Evolutionary conservation across 305 asterid species (phyloP), one percentile per base, ranked within the genome.

Genomic region (Withania somnifera): DNA sequence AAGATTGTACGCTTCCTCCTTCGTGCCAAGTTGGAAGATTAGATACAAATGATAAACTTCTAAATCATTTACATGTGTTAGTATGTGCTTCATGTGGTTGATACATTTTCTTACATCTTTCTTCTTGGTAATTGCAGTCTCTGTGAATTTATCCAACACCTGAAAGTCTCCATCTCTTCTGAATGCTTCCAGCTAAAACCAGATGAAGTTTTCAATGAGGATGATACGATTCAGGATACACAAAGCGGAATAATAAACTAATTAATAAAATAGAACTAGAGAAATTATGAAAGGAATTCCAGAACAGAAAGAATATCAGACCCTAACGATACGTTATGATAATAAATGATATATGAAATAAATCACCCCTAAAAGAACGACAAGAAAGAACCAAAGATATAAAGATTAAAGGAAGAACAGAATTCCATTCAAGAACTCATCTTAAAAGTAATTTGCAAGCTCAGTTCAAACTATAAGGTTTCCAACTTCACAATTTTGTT

Each of bases 181-280:
- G 85, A 91, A 92, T 85, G 89, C 92, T 85, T 93, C 99, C 67
- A 95, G 88, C 98, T 95, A 95, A 84, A 75, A 75, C 88, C 89
- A 83, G 76, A 77, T 9, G 61, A 82, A 47, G 45, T 60, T 85
- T 42, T 68, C 57, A 69, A 77, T 85, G 83, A 87, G 81, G 76
- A 67, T 40, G 52, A 19, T 19, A 67, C 32, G 0, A 20, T 69
- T 69, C 54, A 0, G 34, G 54, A 11, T 40, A 40, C 34, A 40
- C 77, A 68, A 19, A 69, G 20, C 2, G 0, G 3, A 69, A 5
- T 5, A 20, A 68, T 20, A 68, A 38, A 68, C 32, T 38, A 68
- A 19, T 11, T 68, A 68, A 69, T 40, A 28, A 40, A 40, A 40
- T 7, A 14, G 78, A 42, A 69, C 13, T 36, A 67, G 10, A 69